Evolutionary conservation across 805 yeast genomes (phyloP).

Genomic region (Kuraishia molischiana): DNA sequence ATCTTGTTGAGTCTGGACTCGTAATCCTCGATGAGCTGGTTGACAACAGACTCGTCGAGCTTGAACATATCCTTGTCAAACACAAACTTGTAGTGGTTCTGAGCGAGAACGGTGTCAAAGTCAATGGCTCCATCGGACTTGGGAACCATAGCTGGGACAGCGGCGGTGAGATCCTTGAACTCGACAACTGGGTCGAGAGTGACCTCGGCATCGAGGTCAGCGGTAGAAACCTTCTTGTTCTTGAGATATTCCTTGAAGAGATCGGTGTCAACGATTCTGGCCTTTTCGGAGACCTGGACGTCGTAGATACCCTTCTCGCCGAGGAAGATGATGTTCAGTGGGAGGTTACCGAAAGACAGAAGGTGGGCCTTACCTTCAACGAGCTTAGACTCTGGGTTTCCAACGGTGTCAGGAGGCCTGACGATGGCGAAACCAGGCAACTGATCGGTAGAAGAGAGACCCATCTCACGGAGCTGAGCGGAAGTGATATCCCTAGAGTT

Average conservation of each 20-base stretch:
- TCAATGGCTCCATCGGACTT: neutral
- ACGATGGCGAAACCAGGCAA: conserved; percentile 4
- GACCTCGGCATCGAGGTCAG: conserved; percentile 3
- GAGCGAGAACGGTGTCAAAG: neutral
- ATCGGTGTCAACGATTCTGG: conserved; percentile 22
- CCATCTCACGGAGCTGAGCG: neutral
- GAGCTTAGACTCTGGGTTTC: neutral
- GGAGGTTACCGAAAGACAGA: conserved; percentile 25
- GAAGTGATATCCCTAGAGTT: neutral
- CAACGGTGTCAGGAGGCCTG: conserved; percentile 1
- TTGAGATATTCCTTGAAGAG: conserved; percentile 21
- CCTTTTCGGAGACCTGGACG: conserved; percentile 11
- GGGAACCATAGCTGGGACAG: conserved; percentile 1
- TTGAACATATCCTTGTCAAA: conserved; percentile 1
- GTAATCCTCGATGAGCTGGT: conserved; percentile 13
- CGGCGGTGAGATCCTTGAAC: conserved; percentile 10
- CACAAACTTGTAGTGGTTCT: conserved; percentile 3
- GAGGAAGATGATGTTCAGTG: conserved; percentile 27
- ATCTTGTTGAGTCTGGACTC: conserved; percentile 7
- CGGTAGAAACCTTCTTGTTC: conserved; percentile 10
- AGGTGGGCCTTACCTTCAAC: conserved; percentile 26
- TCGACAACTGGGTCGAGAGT: conserved; percentile 22
- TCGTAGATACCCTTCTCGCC: conserved; percentile 25
- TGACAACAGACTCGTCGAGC: neutral
- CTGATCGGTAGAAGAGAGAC: neutral